Evolutionary conservation across 2,329 filamentous ascomycete species (phyloP), one percentile per base, ranked within the genome.

Genomic region (Helotiales sp.): DNA sequence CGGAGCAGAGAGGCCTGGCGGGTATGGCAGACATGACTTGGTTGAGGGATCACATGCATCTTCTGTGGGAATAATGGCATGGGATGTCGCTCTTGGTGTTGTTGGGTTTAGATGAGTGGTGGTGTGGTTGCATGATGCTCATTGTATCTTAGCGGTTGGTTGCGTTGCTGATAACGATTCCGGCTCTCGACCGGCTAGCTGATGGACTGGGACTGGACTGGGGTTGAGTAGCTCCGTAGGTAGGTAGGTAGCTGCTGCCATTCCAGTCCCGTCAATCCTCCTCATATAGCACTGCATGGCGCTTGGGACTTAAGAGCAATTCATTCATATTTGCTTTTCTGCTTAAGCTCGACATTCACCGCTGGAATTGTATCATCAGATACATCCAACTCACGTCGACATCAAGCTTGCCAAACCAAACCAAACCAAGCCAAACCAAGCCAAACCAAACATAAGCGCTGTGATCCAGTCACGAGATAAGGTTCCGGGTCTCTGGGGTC

Each of bases 401-500:
- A 22, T 59, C 17, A 26, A 59, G 22, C n/a, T 61, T 24, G 28
- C 30, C 32, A 13, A 24, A 6, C 20, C 17, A 58, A 40, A 6
- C 8, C 54, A 11, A 22, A 32, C n/a, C n/a, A n/a, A n/a, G 22
- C 30, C 32, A 13, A 24, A 6, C 20, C 17, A 58, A 49, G 3
- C n/a, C 58, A 20, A 17, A 45, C 40, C 17, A 45, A n/a, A 49
- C 43, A 65, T 70, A 70, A 70, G 70, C 71, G 70, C 71, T 73
- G 30, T 67, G 68, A 70, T 74, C 52, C 52, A 55, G 30, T 55
- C 71, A 74, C 72, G 71, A 74, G 72, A 66, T 66, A 58, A 59
- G 43, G 52, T 67, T 55, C 7, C 26, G 28, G 30, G 52, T 32
- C 22, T n/a, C 52, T 26, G 15, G 49, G 8, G 15, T 30, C 30